These are phyloP conservation scores for Suhomyces faveliae DNA, from an alignment of 805 yeast species.

Conservation along the genomic window DNA sequence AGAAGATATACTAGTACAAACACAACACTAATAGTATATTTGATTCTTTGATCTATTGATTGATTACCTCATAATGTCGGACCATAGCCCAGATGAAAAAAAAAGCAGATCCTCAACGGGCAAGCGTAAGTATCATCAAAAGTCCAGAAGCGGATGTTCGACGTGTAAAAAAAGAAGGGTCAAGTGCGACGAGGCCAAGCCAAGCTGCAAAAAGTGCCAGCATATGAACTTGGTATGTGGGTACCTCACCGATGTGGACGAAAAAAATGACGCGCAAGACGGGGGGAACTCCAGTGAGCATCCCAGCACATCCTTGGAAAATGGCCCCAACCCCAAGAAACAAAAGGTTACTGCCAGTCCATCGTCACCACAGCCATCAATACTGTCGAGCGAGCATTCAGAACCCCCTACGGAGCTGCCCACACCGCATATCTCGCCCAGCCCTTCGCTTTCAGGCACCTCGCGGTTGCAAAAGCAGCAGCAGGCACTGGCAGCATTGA, in stretches of 20 bases:
- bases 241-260: constrained; percentile 36
- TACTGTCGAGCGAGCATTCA: background rate
- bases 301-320: background rate
- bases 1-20: no score
- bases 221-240: constrained; percentile 79
- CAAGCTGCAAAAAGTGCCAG: constrained; percentile 73
- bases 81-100: background rate
- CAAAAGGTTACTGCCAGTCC: background rate
- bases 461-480: background rate
- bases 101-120: constrained; percentile 44
- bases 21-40: no score
- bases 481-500: background rate
- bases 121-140: constrained; percentile 84
- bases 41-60: no score
- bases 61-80: background rate
- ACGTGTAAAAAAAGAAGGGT: constrained; percentile 89
- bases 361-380: background rate
- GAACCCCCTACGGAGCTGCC: constrained; percentile 20
- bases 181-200: constrained; percentile 87
- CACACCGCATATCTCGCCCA: constrained; percentile 25
- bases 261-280: constrained; percentile 4
- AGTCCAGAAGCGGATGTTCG: constrained; percentile 84
- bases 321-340: constrained; percentile 1
- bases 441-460: constrained; percentile 10
- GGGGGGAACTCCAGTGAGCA: background rate